Conservation (phyloP, 805 yeast genomes). For the Danielia reshetovae region DNA sequence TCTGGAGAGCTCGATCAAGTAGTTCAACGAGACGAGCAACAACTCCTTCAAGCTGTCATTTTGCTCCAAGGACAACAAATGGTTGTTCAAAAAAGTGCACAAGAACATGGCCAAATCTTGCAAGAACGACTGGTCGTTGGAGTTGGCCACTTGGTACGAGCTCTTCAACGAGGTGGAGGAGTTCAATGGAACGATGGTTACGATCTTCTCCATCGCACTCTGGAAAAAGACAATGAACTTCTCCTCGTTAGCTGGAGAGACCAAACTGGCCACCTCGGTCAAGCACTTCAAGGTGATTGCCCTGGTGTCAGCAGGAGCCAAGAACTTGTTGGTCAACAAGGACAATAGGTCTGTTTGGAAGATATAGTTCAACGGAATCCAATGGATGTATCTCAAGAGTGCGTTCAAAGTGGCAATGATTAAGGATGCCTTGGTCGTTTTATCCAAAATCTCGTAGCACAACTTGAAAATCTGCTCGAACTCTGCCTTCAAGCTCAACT, state of each 20-base stretch:
- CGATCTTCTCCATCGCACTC: constrained; percentile 66
- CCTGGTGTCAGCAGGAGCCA: constrained; percentile 75
- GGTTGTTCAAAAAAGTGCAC: constrained; percentile 77
- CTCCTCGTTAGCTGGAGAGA: constrained; percentile 46
- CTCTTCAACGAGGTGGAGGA: constrained; percentile 63
- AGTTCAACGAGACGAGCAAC: constrained; percentile 69
- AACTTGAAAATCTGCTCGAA: constrained; percentile 90
- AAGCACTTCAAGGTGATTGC: constrained; percentile 84
- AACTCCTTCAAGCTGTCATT: constrained; percentile 50
- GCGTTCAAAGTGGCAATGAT: constrained; percentile 82
- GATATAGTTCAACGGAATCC: constrained; percentile 90
- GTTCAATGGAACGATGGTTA: constrained; percentile 56
- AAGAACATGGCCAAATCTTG: constrained; percentile 94
- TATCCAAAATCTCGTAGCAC: constrained; percentile 90
- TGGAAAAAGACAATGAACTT: constrained; percentile 70
- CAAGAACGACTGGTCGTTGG: constrained; percentile 86
- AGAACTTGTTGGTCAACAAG: constrained; percentile 68
- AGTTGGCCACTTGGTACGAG: constrained; percentile 69
- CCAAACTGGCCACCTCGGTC: constrained; percentile 80
- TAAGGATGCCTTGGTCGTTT: constrained; percentile 78
- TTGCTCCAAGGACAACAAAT: constrained; percentile 61
- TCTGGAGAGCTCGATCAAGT: constrained; percentile 77
- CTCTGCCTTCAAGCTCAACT: constrained; percentile 80
- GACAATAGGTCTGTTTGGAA: constrained; percentile 82
- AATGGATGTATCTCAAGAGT: constrained; percentile 78